phyloP scores from a whole-genome alignment of 495 filamentous ascomycete genomes.

The Astrothelium subdiscretum region DNA sequence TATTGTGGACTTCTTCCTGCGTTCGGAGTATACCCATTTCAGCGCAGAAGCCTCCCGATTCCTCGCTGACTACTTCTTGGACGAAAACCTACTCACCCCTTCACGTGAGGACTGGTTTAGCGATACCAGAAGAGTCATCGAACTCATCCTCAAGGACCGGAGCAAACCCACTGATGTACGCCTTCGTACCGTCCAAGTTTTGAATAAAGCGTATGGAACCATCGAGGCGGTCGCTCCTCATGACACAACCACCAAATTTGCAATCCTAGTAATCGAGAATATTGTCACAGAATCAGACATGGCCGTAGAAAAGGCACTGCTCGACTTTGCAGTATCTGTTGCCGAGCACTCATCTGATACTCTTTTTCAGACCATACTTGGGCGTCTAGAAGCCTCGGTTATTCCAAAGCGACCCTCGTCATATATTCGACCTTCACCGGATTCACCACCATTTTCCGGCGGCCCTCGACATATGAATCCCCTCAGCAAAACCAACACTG shows the following conservation, averaged over 20 bases:
- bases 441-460: background rate
- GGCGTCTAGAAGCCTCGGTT: conserved; percentile 30
- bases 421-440: background rate
- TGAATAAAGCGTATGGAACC: conserved; percentile 56
- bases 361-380: conserved; percentile 42
- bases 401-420: background rate
- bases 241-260: conserved; percentile 33
- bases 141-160: conserved; percentile 53
- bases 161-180: conserved; percentile 55
- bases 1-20: background rate
- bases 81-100: conserved; percentile 57
- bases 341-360: conserved; percentile 26
- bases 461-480: background rate
- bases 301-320: conserved; percentile 28
- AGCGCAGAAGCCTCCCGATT: background rate
- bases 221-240: conserved; percentile 29
- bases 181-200: conserved; percentile 40
- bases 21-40: background rate
- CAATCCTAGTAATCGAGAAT: conserved; percentile 39
- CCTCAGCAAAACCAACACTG: background rate
- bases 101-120: conserved; percentile 55
- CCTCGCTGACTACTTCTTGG: conserved; percentile 36
- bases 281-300: conserved; percentile 40
- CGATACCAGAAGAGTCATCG: conserved; percentile 49
- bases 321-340: conserved; percentile 38